These are phyloP conservation scores for Backusella luteola DNA, from an alignment of 192 early-diverging fungal species.

Conservation along the genomic window DNA sequence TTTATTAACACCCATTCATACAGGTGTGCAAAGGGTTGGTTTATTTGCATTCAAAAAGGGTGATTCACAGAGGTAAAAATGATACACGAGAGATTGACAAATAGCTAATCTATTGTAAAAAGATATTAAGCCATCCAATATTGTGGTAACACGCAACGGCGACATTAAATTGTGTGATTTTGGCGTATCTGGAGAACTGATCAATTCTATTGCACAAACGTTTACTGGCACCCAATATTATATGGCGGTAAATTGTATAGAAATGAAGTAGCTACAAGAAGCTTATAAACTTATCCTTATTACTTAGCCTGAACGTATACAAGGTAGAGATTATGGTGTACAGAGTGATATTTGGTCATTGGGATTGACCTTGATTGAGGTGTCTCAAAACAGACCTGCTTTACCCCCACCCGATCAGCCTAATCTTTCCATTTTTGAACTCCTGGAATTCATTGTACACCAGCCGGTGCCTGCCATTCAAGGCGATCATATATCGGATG, in stretches of 20 bases:
- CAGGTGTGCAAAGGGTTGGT: slow-evolving; percentile 82
- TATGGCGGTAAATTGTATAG: slow-evolving; percentile 73
- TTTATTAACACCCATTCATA: background rate
- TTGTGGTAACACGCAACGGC: slow-evolving; percentile 84
- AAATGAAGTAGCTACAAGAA: background rate
- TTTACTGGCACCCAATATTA: slow-evolving; percentile 98
- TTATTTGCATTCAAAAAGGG: slow-evolving; percentile 81
- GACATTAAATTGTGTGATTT: slow-evolving; percentile 98
- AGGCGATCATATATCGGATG: slow-evolving; percentile 56
- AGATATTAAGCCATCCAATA: slow-evolving; percentile 99
- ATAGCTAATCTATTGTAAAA: background rate
- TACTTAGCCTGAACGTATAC: slow-evolving; percentile 90
- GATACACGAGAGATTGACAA: background rate
- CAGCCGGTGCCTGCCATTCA: slow-evolving; percentile 73
- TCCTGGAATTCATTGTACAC: slow-evolving; percentile 90
- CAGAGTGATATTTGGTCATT: slow-evolving; percentile 97
- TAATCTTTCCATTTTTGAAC: slow-evolving; percentile 83
- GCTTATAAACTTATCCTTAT: background rate
- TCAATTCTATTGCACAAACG: slow-evolving; percentile 87
- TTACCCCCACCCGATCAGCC: slow-evolving; percentile 66
- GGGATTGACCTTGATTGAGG: slow-evolving; percentile 90
- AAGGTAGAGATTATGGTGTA: slow-evolving; percentile 84
- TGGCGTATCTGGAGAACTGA: slow-evolving; percentile 90
- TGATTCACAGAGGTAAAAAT: slow-evolving; percentile 85
- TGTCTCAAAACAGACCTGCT: slow-evolving; percentile 89